A percentile compares a stretch with the other conserved stretches of the same genome.
These are phyloP conservation scores for Debaryomyces sp. DNA, from an alignment of 1,139 yeast genomes.

Conservation along the genomic window DNA sequence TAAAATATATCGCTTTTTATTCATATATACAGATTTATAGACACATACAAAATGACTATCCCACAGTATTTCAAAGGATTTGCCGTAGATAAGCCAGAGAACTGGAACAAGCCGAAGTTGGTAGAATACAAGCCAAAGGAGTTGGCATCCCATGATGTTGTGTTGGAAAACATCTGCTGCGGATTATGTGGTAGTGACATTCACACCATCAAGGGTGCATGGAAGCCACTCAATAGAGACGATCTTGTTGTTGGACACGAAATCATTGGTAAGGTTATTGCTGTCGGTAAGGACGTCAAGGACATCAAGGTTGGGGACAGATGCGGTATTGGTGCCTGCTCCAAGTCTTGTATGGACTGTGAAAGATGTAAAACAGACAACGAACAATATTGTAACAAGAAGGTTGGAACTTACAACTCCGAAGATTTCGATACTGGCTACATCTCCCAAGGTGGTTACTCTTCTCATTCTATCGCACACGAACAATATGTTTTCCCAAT, in stretches of 20 bases:
- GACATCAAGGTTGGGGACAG: conserved; percentile 55
- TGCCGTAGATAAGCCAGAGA: conserved; percentile 37
- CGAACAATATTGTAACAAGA: conserved; percentile 53
- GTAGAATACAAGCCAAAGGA: conserved; percentile 43
- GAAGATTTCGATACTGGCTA: conserved; percentile 37
- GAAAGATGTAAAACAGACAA: conserved; percentile 44
- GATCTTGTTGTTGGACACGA: conserved; percentile 51
- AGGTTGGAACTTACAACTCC: conserved; percentile 48
- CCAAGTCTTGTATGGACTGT: conserved; percentile 53
- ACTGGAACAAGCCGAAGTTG: conserved; percentile 48
- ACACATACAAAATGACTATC: conserved; percentile 15
- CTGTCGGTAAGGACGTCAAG: conserved; percentile 51
- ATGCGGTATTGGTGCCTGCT: conserved; percentile 65
- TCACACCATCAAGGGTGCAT: conserved; percentile 50
- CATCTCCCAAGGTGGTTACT: conserved; percentile 62
- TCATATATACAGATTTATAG: background rate
- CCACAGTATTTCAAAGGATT: conserved; percentile 49
- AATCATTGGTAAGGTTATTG: conserved; percentile 56
- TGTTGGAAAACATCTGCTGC: conserved; percentile 49
- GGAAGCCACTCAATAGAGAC: conserved; percentile 33
- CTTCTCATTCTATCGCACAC: conserved; percentile 57
- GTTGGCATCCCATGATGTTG: conserved; percentile 43
- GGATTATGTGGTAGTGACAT: conserved; percentile 68
- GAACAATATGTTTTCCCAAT: conserved; percentile 57
- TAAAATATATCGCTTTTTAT: background rate